Conservation (phyloP, 768 basidiomycete species). For the Termitomyces sp. region DNA sequence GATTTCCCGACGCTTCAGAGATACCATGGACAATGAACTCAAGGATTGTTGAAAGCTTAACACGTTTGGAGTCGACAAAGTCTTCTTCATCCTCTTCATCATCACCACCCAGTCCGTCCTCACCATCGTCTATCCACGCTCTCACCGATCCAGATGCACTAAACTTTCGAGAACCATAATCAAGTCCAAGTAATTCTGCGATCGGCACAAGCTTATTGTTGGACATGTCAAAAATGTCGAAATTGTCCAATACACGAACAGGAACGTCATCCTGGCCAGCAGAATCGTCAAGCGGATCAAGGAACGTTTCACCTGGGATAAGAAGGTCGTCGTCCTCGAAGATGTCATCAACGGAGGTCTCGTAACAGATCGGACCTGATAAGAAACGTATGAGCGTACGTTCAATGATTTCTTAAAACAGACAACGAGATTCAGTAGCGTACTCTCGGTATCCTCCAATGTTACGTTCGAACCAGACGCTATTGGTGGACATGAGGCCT, state of each 20-base stretch:
- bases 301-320: conserved; percentile 42
- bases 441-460: conserved; percentile 9
- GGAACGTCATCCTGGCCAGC: conserved; percentile 44
- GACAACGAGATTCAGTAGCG: neutral
- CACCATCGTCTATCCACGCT: conserved; percentile 33
- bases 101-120: conserved; percentile 30
- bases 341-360: conserved; percentile 28
- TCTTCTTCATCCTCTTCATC: conserved; percentile 29
- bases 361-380: conserved; percentile 14
- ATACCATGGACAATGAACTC: conserved; percentile 49
- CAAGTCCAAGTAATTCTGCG: conserved; percentile 35
- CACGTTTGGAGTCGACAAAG: conserved; percentile 24
- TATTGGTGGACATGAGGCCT: neutral
- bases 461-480: conserved; percentile 19
- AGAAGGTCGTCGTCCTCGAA: conserved; percentile 39
- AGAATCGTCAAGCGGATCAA: conserved; percentile 15
- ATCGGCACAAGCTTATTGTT: conserved; percentile 40
- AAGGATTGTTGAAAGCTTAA: conserved; percentile 42
- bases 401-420: neutral
- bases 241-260: conserved; percentile 54
- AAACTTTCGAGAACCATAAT: conserved; percentile 25
- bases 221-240: conserved; percentile 46
- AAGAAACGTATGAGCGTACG: neutral
- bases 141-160: conserved; percentile 41
- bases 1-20: conserved; percentile 21